phyloP scores from a whole-genome alignment of 2,329 filamentous ascomycete genomes.

The Alternaria dauci region DNA sequence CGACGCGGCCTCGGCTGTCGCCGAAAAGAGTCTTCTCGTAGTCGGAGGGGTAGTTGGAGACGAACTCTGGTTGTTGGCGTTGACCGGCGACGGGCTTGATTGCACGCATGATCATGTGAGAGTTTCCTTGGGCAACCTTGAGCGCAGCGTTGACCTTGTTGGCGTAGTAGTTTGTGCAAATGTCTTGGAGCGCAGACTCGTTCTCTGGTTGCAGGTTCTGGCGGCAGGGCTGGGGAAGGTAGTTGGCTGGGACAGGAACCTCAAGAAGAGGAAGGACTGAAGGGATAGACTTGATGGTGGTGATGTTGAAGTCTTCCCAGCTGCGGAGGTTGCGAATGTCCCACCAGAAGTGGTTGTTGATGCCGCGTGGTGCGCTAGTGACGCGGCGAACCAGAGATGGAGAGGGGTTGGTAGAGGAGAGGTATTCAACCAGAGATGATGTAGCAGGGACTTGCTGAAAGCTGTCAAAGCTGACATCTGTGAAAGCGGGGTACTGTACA shows the following conservation, averaged over 20 bases:
- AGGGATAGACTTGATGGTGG: slow-evolving; percentile 75
- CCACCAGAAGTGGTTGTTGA: slow-evolving; percentile 92
- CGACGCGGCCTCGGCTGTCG: slow-evolving; percentile 66
- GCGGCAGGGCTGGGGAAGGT: slow-evolving; percentile 66
- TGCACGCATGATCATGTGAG: slow-evolving; percentile 63
- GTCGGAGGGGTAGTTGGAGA: slow-evolving; percentile 68
- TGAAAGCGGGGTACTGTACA: slow-evolving; percentile 55
- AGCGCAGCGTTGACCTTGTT: slow-evolving; percentile 88
- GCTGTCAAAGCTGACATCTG: slow-evolving; percentile 51
- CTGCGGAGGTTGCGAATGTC: slow-evolving; percentile 86
- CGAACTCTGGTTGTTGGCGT: slow-evolving; percentile 69
- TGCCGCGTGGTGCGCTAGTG: slow-evolving; percentile 73
- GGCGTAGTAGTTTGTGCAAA: slow-evolving; percentile 80
- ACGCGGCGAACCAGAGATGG: slow-evolving; percentile 82
- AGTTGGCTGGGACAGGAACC: slow-evolving; percentile 64
- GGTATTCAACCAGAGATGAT: slow-evolving; percentile 79
- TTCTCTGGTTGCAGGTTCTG: slow-evolving; percentile 77
- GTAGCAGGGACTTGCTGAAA: slow-evolving; percentile 52
- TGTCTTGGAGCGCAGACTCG: slow-evolving; percentile 75
- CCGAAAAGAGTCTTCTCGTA: slow-evolving; percentile 59
- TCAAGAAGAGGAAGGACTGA: slow-evolving; percentile 76
- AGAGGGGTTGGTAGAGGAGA: slow-evolving; percentile 81
- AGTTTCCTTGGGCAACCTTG: slow-evolving; percentile 73
- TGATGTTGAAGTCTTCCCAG: slow-evolving; percentile 81
- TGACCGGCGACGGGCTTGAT: slow-evolving; percentile 49